phyloP scores from a whole-genome alignment of 768 basidiomycete species.

The Melanogaster broomeanus region DNA sequence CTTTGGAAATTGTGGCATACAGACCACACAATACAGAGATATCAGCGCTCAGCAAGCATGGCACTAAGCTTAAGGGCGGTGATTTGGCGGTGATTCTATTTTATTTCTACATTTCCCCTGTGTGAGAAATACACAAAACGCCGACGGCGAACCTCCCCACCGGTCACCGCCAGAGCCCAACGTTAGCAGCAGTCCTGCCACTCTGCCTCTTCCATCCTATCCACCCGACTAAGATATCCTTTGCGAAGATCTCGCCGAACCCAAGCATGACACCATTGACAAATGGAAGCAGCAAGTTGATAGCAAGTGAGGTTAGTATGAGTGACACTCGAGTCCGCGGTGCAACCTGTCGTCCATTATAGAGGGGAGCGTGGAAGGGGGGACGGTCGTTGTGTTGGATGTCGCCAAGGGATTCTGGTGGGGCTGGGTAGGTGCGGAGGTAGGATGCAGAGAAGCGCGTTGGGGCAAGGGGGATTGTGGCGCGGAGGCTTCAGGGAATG shows the following conservation, averaged over 20 bases:
- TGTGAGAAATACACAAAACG: constrained; percentile 1
- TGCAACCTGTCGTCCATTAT: constrained; percentile 73
- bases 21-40: too few species aligned
- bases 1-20: background rate
- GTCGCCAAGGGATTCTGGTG: constrained; percentile 22
- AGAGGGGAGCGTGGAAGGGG: constrained; percentile 58
- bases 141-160: background rate
- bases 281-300: constrained; percentile 86
- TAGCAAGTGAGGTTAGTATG: constrained; percentile 70
- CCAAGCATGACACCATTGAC: constrained; percentile 95
- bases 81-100: too few species aligned
- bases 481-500: constrained; percentile 65
- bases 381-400: constrained; percentile 25
- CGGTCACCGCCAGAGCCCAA: constrained; percentile 27
- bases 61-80: too few species aligned
- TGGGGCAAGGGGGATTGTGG: constrained; percentile 45
- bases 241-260: constrained; percentile 93
- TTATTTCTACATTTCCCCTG: constrained; percentile 2
- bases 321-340: constrained; percentile 68
- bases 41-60: too few species aligned
- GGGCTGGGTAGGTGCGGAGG: constrained; percentile 8
- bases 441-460: constrained; percentile 19
- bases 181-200: constrained; percentile 22
- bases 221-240: constrained; percentile 64
- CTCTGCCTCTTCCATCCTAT: constrained; percentile 41